These are phyloP conservation scores for Luffa acutangula DNA, from an alignment of 306 rosid genomes.

Conservation along the genomic window DNA sequence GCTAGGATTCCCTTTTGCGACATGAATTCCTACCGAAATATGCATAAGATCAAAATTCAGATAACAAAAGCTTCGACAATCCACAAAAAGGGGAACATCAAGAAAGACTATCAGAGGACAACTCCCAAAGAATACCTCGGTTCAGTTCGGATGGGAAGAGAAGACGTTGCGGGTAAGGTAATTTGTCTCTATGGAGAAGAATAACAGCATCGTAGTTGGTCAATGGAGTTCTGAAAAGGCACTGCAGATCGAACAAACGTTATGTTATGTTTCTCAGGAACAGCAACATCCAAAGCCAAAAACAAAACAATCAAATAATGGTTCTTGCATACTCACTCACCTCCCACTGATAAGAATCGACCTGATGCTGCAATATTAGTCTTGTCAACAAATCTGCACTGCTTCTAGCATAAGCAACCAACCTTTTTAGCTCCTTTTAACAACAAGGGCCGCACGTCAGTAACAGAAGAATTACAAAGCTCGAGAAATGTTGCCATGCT, in stretches of 20 bases:
- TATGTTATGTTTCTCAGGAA: neutral
- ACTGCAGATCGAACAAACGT: slow-evolving; percentile 32
- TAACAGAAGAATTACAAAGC: slow-evolving; percentile 6
- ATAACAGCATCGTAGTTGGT: slow-evolving; percentile 75
- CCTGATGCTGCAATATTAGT: slow-evolving; percentile 48
- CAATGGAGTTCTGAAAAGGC: slow-evolving; percentile 87
- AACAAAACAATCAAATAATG: neutral
- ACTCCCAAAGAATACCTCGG: slow-evolving; percentile 32
- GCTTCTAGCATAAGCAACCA: slow-evolving; percentile 84
- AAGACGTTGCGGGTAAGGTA: slow-evolving; percentile 78
- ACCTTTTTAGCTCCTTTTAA: slow-evolving; percentile 67
- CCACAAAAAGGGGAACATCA: neutral
- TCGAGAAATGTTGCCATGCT: neutral
- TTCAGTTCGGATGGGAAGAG: slow-evolving; percentile 73
- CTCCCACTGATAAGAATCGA: slow-evolving; percentile 72
- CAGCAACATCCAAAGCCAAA: neutral
- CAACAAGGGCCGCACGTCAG: slow-evolving; percentile 12
- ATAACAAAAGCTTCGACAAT: slow-evolving; percentile 2
- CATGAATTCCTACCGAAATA: slow-evolving; percentile 43
- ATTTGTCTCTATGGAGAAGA: slow-evolving; percentile 77
- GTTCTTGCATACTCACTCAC: slow-evolving; percentile 32
- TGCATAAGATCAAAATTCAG: slow-evolving; percentile 2
- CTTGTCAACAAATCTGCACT: slow-evolving; percentile 64
- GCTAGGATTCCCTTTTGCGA: slow-evolving; percentile 59
- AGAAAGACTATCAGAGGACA: neutral